Evolutionary conservation across 2,329 filamentous ascomycete species (phyloP), one percentile per base, ranked within the genome.

Genomic region (Phialocephala sp.): DNA sequence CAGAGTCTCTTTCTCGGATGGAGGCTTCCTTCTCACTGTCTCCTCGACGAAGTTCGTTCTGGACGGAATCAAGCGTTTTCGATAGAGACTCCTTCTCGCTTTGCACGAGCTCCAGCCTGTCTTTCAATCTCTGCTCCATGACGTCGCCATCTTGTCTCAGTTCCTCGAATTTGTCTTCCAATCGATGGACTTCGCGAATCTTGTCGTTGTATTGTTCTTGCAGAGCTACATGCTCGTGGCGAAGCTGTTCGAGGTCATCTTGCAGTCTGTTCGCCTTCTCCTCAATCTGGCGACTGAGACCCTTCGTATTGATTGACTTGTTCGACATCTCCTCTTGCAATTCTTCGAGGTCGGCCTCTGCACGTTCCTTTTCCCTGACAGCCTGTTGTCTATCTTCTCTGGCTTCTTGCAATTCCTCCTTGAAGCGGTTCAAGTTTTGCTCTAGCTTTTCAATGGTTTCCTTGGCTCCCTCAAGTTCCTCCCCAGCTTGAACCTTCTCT

Each of bases 251-350:
- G 6, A 92, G 79, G 64, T 93, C 90, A 55, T 85, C 80, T 71
- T 93, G 89, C 11, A 94, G 79, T 37, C 87, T 87, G 60, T 82
- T 79, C 9, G 87, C 80, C 76, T 88, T 92, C 70, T 92, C 90
- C 72, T 94, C 90, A 20, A 92, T 84, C 77, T 94, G 91, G 37
- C 90, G 86, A 60, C 87, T 91, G 9, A 92, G 82, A 1, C 89
- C 90, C 74, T 91, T 93, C 14, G 90, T 91, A 61, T 87, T 87
- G 43, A 93, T 84, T 0, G 91, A 94, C 72, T 93, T 93, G 78
- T 94, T 89, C 24, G 90, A 85, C 84, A 93, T 87, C 72, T 93
- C 91, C 62, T 92, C 89, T 68, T 91, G 90, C 27, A 93, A 81
- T 72, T 90, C 87, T 71, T 88, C 83, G 18, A 90, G 79, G 65